A percentile compares a stretch with the other conserved stretches of the same genome.
Evolutionary conservation across 176 grass and related monocot species (phyloP).

Genomic region (Phoenix dactylifera): DNA sequence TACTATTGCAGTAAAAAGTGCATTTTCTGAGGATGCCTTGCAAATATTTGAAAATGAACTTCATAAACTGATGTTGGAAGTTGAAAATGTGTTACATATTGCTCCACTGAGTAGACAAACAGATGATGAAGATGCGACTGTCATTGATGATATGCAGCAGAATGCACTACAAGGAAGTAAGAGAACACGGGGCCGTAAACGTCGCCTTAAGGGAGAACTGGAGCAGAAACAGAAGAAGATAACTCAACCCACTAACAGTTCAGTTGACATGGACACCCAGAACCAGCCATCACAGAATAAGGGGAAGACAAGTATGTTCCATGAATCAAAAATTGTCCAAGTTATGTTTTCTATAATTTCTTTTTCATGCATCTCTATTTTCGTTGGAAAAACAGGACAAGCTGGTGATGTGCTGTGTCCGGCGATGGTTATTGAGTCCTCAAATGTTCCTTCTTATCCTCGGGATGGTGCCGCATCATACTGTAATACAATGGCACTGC

Average conservation of each 20-base stretch:
- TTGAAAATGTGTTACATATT: conserved; percentile 29
- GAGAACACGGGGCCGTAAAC: conserved; percentile 23
- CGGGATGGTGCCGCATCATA: conserved; percentile 21
- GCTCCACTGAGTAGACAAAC: conserved; percentile 24
- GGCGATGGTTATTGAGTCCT: conserved; percentile 17
- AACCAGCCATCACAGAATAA: conserved; percentile 11
- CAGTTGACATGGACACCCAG: neutral
- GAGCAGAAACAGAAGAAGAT: conserved; percentile 23
- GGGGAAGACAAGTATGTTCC: conserved; percentile 30
- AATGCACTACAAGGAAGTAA: conserved; percentile 11
- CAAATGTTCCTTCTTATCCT: conserved; percentile 12
- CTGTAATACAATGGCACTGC: conserved; percentile 18
- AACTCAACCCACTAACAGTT: conserved; percentile 7
- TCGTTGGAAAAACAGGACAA: conserved; percentile 6
- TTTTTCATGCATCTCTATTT: neutral
- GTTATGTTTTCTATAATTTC: neutral
- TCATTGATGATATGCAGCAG: conserved; percentile 16
- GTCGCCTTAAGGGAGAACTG: conserved; percentile 3
- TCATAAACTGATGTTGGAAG: conserved; percentile 28
- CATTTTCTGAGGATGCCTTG: conserved; percentile 29
- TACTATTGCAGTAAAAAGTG: conserved; percentile 35
- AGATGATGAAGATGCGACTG: conserved; percentile 23
- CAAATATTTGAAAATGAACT: conserved; percentile 35
- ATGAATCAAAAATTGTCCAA: too few species aligned
- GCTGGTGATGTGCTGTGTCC: conserved; percentile 18